Evolutionary conservation across 306 rosid genomes (phyloP).

Genomic region (Prunus mongolica): DNA sequence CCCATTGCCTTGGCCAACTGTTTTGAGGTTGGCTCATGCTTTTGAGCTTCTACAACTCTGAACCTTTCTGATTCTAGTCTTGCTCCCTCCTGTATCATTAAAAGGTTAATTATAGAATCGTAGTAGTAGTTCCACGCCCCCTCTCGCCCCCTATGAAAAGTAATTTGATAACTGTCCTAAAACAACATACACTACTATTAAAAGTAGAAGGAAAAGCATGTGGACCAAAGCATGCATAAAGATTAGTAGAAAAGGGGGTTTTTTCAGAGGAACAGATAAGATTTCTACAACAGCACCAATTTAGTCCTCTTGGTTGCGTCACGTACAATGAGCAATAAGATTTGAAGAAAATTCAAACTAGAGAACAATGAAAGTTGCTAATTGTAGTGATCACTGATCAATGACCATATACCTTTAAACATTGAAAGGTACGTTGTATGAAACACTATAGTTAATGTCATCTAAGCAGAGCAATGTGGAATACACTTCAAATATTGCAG

Average conservation of each 20-base stretch:
- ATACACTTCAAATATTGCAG: background rate
- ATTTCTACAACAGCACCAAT: background rate
- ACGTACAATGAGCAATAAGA: background rate
- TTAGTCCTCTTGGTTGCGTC: background rate
- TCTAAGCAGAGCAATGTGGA: background rate
- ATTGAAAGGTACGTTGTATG: background rate
- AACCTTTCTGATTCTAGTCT: constrained; percentile 41
- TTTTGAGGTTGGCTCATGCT: constrained; percentile 30
- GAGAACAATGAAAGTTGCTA: background rate
- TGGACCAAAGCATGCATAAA: background rate
- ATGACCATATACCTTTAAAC: background rate
- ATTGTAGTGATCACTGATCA: background rate
- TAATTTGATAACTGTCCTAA: background rate
- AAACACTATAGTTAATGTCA: background rate
- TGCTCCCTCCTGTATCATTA: constrained; percentile 56
- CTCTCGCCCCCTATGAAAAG: background rate
- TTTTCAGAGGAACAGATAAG: background rate
- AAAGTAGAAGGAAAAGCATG: background rate
- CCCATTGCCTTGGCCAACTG: constrained; percentile 32
- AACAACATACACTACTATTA: background rate
- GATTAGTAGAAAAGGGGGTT: background rate
- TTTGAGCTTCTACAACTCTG: constrained; percentile 38
- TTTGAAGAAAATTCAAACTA: background rate
- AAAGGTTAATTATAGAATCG: too few relatives aligned
- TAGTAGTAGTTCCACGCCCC: too few relatives aligned